These are phyloP conservation scores for Parietichytrium sp. DNA, from an alignment of 108 stramenopile genomes.

Conservation along the genomic window DNA sequence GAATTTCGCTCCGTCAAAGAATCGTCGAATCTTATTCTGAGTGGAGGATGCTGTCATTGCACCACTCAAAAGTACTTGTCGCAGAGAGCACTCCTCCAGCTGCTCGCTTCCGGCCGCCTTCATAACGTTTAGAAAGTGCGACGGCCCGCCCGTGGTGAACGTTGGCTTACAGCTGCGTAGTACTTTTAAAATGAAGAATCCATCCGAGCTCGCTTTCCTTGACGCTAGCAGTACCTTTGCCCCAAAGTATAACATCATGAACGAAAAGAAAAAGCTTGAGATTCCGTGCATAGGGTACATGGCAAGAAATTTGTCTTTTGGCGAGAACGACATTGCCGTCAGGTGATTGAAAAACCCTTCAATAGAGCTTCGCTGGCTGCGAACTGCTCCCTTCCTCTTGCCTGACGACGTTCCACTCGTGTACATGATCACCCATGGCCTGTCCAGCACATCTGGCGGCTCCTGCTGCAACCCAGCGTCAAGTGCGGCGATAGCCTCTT, in stretches of 20 bases:
- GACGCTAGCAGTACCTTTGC: background rate
- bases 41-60: constrained; percentile 7
- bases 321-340: background rate
- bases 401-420: constrained; percentile 2
- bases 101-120: background rate
- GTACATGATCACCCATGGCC: constrained; percentile 16
- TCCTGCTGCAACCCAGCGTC: too few species aligned
- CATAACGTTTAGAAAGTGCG: background rate
- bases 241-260: constrained; percentile 10
- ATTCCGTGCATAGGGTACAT: constrained; percentile 10
- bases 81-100: background rate
- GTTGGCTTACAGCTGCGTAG: background rate
- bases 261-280: constrained; percentile 20
- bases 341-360: constrained; percentile 13
- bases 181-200: background rate
- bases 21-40: background rate
- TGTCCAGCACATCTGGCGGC: too few species aligned
- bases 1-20: background rate
- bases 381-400: constrained; percentile 11
- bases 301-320: background rate
- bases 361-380: background rate
- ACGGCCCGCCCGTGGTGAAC: constrained; percentile 12
- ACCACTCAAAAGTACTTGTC: background rate
- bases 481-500: too few species aligned
- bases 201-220: background rate